Conservation (phyloP, 179 eudicot species). For the Sideroxylon spinosum region DNA sequence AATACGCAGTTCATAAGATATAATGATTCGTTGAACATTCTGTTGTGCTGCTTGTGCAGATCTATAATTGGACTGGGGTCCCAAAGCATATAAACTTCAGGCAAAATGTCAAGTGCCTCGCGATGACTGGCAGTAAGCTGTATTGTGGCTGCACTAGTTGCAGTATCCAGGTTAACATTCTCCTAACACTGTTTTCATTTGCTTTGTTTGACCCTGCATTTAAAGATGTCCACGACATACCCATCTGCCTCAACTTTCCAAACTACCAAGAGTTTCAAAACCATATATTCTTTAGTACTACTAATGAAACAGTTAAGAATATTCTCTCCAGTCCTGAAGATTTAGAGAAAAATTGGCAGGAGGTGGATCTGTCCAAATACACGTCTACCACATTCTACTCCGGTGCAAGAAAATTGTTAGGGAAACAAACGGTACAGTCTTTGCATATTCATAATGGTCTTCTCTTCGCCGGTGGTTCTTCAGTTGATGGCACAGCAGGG, state of each 20-base stretch:
- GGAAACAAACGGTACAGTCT: constrained; percentile 40
- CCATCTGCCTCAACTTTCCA: background rate
- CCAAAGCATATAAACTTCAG: constrained; percentile 44
- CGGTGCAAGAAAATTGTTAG: constrained; percentile 43
- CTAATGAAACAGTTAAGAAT: background rate
- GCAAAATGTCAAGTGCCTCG: constrained; percentile 37
- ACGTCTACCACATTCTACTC: constrained; percentile 34
- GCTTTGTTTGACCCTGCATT: background rate
- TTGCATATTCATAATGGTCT: constrained; percentile 29
- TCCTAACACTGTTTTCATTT: background rate
- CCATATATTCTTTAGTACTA: background rate
- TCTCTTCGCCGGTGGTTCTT: constrained; percentile 43
- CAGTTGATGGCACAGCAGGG: constrained; percentile 49
- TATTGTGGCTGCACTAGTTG: constrained; percentile 49
- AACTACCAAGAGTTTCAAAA: background rate
- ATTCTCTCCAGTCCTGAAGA: constrained; percentile 1
- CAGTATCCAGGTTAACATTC: constrained; percentile 39
- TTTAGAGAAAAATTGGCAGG: constrained; percentile 27
- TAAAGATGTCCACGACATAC: background rate
- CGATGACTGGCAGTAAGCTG: constrained; percentile 31
- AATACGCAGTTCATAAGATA: background rate
- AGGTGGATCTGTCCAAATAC: constrained; percentile 34
- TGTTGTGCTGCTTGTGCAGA: constrained; percentile 29
- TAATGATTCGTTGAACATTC: constrained; percentile 1
- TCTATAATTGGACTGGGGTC: constrained; percentile 43